These are phyloP conservation scores for Rhodotorula graminis DNA, from an alignment of 768 basidiomycete species.

Conservation along the genomic window DNA sequence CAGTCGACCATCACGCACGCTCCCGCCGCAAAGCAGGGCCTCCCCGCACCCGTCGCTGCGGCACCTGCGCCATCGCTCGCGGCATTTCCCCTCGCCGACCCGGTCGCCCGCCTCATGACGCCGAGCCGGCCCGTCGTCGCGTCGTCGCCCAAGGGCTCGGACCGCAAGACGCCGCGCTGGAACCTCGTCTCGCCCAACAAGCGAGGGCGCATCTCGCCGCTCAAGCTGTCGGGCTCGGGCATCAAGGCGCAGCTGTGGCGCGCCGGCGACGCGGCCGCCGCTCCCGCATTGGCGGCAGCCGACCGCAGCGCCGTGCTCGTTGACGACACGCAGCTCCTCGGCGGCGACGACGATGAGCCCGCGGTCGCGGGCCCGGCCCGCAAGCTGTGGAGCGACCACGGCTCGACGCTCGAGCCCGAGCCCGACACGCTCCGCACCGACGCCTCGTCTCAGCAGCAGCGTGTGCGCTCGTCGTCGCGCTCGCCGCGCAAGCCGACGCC, in stretches of 20 bases:
- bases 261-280: neutral
- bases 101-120: neutral
- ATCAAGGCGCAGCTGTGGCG: neutral
- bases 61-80: neutral
- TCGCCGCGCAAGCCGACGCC: neutral
- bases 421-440: constrained; percentile 26
- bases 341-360: neutral
- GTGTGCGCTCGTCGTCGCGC: neutral
- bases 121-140: too few relatives aligned
- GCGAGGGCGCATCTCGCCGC: neutral
- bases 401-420: constrained; percentile 8
- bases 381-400: neutral
- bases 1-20: neutral
- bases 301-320: neutral
- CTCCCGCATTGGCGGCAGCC: neutral
- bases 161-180: constrained; percentile 3
- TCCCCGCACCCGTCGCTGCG: too few relatives aligned
- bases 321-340: constrained; percentile 9
- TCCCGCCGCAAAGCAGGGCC: neutral
- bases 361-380: neutral
- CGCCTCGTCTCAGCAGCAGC: neutral
- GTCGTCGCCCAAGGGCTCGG: neutral
- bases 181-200: constrained; percentile 30
- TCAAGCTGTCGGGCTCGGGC: neutral
- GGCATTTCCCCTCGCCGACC: neutral